These are phyloP conservation scores for Nigrospora sphaerica DNA, from an alignment of 2,329 filamentous ascomycete species.

Conservation along the genomic window DNA sequence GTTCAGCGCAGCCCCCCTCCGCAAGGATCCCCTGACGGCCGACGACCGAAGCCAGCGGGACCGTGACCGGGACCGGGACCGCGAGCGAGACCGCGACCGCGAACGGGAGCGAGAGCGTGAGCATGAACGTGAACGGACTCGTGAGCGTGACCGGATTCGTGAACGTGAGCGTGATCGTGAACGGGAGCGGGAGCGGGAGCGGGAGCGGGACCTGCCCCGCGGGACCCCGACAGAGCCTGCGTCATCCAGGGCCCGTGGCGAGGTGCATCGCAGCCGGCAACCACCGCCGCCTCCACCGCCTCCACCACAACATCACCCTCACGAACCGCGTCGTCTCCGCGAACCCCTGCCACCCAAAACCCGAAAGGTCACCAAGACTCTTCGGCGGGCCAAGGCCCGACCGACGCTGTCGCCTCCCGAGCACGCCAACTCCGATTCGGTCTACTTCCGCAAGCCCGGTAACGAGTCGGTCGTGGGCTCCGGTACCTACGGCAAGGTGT, in stretches of 20 bases:
- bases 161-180: background rate
- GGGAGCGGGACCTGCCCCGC: slow-evolving; percentile 19
- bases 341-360: slow-evolving; percentile 38
- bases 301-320: background rate
- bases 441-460: slow-evolving; percentile 93
- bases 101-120: slow-evolving; percentile 16
- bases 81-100: background rate
- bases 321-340: slow-evolving; percentile 1
- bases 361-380: slow-evolving; percentile 58
- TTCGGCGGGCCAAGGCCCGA: slow-evolving; percentile 64
- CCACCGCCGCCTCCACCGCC: slow-evolving; percentile 6
- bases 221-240: slow-evolving; percentile 23
- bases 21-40: slow-evolving; percentile 35
- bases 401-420: slow-evolving; percentile 67
- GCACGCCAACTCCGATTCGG: slow-evolving; percentile 72
- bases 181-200: slow-evolving; percentile 2
- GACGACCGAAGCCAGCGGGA: slow-evolving; percentile 21
- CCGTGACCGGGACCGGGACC: slow-evolving; percentile 9
- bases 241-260: slow-evolving; percentile 20
- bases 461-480: slow-evolving; percentile 95
- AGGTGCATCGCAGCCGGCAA: slow-evolving; percentile 18
- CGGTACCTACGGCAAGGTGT: slow-evolving; percentile 92
- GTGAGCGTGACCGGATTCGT: background rate
- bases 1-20: slow-evolving; percentile 55
- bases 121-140: no score